Base-by-base conservation (phyloP, 441 rosid species). In the Populus hybrid region DNA sequence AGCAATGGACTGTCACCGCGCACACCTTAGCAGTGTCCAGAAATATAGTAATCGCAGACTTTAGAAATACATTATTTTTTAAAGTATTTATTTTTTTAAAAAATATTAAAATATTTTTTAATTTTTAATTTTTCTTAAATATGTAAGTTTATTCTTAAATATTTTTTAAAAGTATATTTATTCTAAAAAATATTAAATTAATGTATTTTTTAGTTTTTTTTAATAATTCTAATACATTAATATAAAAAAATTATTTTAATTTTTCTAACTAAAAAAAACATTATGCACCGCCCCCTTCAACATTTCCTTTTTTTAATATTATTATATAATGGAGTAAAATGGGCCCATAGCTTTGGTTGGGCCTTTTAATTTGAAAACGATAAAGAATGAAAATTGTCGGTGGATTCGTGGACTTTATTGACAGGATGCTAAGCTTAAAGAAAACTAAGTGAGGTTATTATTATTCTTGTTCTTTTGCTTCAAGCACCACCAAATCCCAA, bases 321-420 rank as follows among this genome's bases (percentile, higher is more conserved):
- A 64, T 24, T 38, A 9, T 18, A 33, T 59, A 7, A 28, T 45
- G 1, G 63, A 21, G 38, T 3, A 50, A 64, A 35, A 64, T 61
- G 80, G 82, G 80, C 77, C 84, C 87, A 24, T 7, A 0, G 18
- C 50, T 20, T 66, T 36, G 28, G 11, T 45, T 61, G 53, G 64
- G 33, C 59, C 59, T 56, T 45, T 64, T 18, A 24, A 20, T 40
- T 45, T 40, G 76, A 66, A 28, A 63, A 20, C 33, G 3, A 59
- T 6, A 76, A 45, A 45, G 76, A 72, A 78, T 42, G n/a, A 12
- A 18, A 38, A 28, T 74, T 78, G 92, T 90, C 90, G 94, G 92
- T 87, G 91, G 81, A 84, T 73, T 75, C 78, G 53, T 72, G 59
- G 82, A 78, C 68, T 64, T 77, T 80, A 82, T 89, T 81, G 83